Evolutionary conservation across 2,329 filamentous ascomycete genomes (phyloP).

Genomic region (Colletotrichum somersetense): DNA sequence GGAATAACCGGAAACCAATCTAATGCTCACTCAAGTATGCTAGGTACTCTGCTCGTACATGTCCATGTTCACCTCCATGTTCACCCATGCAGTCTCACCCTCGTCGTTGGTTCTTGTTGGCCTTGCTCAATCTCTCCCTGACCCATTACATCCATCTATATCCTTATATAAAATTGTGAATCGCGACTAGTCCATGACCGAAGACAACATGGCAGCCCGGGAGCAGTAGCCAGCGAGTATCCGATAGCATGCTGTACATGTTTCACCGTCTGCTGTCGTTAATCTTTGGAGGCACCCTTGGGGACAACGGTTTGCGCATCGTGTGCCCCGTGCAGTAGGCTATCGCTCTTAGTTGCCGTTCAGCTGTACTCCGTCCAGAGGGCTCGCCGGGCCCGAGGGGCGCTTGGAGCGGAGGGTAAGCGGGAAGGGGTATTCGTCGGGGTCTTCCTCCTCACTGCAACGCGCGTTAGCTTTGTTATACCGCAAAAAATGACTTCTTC

Average conservation of each 20-base stretch:
- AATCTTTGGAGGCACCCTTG: background rate
- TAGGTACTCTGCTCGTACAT: conserved; percentile 39
- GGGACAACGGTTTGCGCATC: background rate
- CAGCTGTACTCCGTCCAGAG: conserved; percentile 57
- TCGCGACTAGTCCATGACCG: conserved; percentile 16
- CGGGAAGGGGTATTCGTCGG: conserved; percentile 76
- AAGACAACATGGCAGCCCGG: conserved; percentile 3
- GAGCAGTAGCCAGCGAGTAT: background rate
- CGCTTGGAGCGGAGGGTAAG: conserved; percentile 69
- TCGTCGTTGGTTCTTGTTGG: conserved; percentile 23
- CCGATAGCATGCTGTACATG: conserved; percentile 15
- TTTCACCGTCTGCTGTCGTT: background rate
- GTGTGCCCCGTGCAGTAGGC: background rate
- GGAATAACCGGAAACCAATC: conserved; percentile 32
- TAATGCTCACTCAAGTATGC: conserved; percentile 38
- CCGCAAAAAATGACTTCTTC: background rate
- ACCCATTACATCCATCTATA: conserved; percentile 37
- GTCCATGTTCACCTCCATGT: conserved; percentile 37
- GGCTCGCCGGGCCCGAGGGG: conserved; percentile 54
- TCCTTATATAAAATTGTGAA: conserved; percentile 38
- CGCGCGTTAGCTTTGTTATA: conserved; percentile 47
- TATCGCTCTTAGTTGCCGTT: conserved; percentile 40
- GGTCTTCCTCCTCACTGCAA: conserved; percentile 89
- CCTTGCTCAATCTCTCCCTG: conserved; percentile 1
- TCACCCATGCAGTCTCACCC: conserved; percentile 27